Evolutionary conservation across 2,329 filamentous ascomycete genomes (phyloP).

Genomic region (Phaeosphaeria sp.): DNA sequence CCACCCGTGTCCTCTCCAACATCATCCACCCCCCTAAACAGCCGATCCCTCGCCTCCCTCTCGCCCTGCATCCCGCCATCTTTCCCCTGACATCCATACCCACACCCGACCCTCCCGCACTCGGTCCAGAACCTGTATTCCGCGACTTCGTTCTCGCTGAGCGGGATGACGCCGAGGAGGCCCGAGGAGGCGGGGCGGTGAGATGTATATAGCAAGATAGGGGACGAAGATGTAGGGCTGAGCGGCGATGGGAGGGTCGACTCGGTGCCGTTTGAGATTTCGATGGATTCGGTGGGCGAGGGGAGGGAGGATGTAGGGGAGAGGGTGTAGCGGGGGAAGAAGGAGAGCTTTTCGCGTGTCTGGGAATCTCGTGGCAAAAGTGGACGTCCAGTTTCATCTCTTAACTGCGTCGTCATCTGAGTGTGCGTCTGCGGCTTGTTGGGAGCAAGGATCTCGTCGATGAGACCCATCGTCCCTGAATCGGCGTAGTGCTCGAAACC

Average conservation of each 20-base stretch:
- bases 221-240: conserved; percentile 27
- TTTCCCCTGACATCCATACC: conserved; percentile 39
- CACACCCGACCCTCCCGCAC: conserved; percentile 38
- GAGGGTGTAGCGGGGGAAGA: too few relatives aligned
- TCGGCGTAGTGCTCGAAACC: conserved; percentile 21
- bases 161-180: conserved; percentile 36
- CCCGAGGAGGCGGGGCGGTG: conserved; percentile 36
- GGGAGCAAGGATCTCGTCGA: conserved; percentile 21
- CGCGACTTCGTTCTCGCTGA: conserved; percentile 42
- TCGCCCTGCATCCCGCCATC: conserved; percentile 42
- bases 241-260: conserved; percentile 30
- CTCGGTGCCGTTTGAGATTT: conserved; percentile 40
- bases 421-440: too few relatives aligned
- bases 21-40: conserved; percentile 36
- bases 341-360: too few relatives aligned
- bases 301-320: neutral
- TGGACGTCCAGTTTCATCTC: too few relatives aligned
- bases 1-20: too few relatives aligned
- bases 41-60: conserved; percentile 33
- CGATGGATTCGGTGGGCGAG: conserved; percentile 11
- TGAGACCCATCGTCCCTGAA: conserved; percentile 16
- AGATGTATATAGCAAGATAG: conserved; percentile 40
- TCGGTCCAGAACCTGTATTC: conserved; percentile 48
- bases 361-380: too few relatives aligned
- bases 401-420: too few relatives aligned